phyloP scores from a whole-genome alignment of 192 early-diverging fungal genomes.

The Entophlyctis luteolus region DNA sequence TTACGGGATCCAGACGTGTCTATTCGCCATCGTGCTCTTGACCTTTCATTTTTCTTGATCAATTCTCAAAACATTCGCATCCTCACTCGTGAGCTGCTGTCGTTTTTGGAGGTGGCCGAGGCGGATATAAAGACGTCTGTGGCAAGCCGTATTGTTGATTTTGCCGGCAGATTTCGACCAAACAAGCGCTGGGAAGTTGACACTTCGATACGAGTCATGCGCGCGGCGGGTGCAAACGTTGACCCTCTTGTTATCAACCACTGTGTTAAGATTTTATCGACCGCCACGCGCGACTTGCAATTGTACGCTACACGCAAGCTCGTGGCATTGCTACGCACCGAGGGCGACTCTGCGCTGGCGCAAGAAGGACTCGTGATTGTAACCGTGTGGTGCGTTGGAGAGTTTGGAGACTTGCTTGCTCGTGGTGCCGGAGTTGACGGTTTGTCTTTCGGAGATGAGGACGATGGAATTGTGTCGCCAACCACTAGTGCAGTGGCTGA shows the following conservation, averaged over 20 bases:
- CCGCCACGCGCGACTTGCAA: slow-evolving; percentile 69
- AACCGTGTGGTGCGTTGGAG: slow-evolving; percentile 91
- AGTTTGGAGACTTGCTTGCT: slow-evolving; percentile 91
- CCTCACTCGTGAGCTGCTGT: slow-evolving; percentile 86
- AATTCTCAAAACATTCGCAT: slow-evolving; percentile 88
- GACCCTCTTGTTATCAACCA: slow-evolving; percentile 55
- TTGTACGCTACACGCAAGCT: slow-evolving; percentile 86
- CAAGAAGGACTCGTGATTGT: slow-evolving; percentile 88
- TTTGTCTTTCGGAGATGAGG: slow-evolving; percentile 62
- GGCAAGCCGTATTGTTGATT: slow-evolving; percentile 84
- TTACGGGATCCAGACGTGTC: slow-evolving; percentile 92
- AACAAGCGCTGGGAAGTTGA: slow-evolving; percentile 97
- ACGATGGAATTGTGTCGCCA: slow-evolving; percentile 33
- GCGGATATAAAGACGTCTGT: slow-evolving; percentile 85
- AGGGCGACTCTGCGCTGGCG: slow-evolving; percentile 61
- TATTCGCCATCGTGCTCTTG: slow-evolving; percentile 92
- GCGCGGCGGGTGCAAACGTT: slow-evolving; percentile 55
- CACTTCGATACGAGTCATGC: slow-evolving; percentile 82
- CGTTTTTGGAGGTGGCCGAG: slow-evolving; percentile 89
- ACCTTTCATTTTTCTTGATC: slow-evolving; percentile 94
- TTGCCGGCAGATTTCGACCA: slow-evolving; percentile 89
- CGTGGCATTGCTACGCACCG: slow-evolving; percentile 71
- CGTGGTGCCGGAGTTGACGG: neutral
- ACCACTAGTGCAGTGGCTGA: slow-evolving; percentile 37
- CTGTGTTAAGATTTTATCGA: slow-evolving; percentile 86